Evolutionary conservation across 2,329 filamentous ascomycete species (phyloP), one percentile per base, ranked within the genome.

Genomic region (Colletotrichum liaoningense): DNA sequence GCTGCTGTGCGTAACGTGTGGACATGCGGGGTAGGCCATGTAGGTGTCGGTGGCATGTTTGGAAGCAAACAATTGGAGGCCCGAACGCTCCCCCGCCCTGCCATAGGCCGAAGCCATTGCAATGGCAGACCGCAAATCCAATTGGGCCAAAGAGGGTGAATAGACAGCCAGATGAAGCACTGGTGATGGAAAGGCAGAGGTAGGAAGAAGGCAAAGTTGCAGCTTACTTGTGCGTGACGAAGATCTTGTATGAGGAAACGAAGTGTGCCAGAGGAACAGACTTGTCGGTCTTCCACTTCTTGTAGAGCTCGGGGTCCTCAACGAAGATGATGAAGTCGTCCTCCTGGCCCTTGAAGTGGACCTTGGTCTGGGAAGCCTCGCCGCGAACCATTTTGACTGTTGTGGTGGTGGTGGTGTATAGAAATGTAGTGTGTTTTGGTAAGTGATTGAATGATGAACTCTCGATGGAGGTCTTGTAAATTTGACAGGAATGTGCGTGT

Each of bases 161-260:
- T 28, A 6, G 33, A n/a, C n/a, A 26, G 19, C 7, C 14, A 22
- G 1, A 4, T 11, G 19, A 4, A 11, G 16, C 19, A 22, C 19
- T 14, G 22, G 9, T 8, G 9, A n/a, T 22, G 12, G 52, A 22
- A 16, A 59, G 33, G 14, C 6, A 28, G 42, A 62, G 33, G 62
- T 30, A 42, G 33, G 33, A 35, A 35, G 33, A 67, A 24, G 55
- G 56, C 67, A 69, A n/a, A 28, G 22, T 46, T 72, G 76, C 63
- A 60, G 87, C 93, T 86, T 89, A 98, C 95, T 93, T 93, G 87
- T 97, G 94, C 46, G 95, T 97, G 56, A 93, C 87, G 80, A 98
- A 97, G 80, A 99, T 88, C 88, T 97, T 94, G 88, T 94, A 98
- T 8, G 93, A 89, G 72, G 92, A 94, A 69, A 98, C 89, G 69